phyloP scores from a whole-genome alignment of 768 basidiomycete genomes.

The Hygrocybe coccinea region DNA sequence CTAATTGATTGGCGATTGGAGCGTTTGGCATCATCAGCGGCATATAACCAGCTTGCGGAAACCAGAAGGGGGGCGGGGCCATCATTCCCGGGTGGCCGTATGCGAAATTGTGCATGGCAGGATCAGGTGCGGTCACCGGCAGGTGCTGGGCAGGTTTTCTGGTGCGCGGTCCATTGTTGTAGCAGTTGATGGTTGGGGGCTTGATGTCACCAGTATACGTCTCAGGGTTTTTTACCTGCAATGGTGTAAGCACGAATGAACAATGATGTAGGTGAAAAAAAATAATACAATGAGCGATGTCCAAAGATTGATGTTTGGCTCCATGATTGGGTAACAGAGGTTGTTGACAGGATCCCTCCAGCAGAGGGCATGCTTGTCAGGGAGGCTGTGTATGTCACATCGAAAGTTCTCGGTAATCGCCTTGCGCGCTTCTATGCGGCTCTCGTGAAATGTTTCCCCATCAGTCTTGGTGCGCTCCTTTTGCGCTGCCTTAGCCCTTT shows the following conservation, averaged over 20 bases:
- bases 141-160: background rate
- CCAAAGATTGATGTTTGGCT: background rate
- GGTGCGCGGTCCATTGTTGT: background rate
- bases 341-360: background rate
- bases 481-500: background rate
- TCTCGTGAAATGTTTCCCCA: background rate
- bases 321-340: background rate
- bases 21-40: no score
- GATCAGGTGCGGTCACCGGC: no score
- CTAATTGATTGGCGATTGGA: no score
- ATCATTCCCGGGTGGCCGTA: no score
- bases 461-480: background rate
- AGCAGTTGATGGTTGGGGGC: background rate
- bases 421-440: background rate
- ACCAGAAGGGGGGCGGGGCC: no score
- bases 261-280: background rate
- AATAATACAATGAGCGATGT: background rate
- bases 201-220: background rate
- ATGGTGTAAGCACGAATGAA: background rate
- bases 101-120: no score
- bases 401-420: background rate
- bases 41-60: no score
- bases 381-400: background rate
- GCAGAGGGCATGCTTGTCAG: background rate
- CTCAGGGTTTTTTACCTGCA: background rate